Evolutionary conservation across 345 rosid species (phyloP), one percentile per base, ranked within the genome.

Genomic region (Dipteronia sinensis): DNA sequence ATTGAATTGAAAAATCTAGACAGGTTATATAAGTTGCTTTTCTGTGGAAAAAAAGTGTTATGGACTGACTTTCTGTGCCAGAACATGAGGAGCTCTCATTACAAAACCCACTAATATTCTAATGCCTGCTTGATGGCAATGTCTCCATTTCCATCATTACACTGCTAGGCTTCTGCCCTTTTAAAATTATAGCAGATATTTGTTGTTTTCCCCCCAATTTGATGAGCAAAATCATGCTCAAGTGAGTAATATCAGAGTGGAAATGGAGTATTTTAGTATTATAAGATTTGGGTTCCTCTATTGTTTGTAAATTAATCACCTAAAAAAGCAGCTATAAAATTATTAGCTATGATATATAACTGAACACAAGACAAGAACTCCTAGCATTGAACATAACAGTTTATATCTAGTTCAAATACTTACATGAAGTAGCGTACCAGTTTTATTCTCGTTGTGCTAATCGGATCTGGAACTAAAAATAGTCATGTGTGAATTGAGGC

Each of bases 31-130:
- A 42, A 12, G 44, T 53, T 27, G 11, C 20, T 20, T 58, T 25
- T 70, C 44, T 19, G 68, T 23, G 10, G 38, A 34, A 34, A 27
- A 31, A 69, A 73, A 69, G 55, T 49, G 55, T 25, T 6, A 42
- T 23, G 40, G 71, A 75, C 81, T 82, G 46, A 34, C 38, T 34
- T 78, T 78, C 81, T 82, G 76, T 79, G 73, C 76, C 75, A 70
- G 17, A 59, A 63, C 65, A 65, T 19, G 79, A 65, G 76, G 51
- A 55, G 69, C 72, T 77, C 69, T 76, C 64, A 63, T 77, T 68
- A 13, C 27, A 62, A 65, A 64, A 29, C 44, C 73, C 40, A n/a
- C 27, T 19, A 12, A 31, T 22, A 76, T 70, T 65, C 44, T 64
- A 27, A 25, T 42, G 46, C 46, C 8, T 42, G 46, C 46, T 9